Base-by-base conservation (phyloP, 2,329 filamentous ascomycete species). In the Knoxdaviesia proteae region DNA sequence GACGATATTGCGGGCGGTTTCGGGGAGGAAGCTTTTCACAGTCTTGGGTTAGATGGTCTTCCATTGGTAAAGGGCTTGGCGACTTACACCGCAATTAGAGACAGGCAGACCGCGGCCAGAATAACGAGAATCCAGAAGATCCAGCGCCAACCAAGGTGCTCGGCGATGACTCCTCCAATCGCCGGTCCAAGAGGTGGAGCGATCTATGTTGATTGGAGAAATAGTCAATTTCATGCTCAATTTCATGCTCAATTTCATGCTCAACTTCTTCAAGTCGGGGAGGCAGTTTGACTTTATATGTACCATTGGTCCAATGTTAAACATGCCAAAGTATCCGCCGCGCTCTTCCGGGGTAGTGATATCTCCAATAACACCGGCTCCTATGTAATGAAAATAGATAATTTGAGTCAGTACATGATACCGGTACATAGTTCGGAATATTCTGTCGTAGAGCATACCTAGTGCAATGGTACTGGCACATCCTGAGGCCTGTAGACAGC, bases 51-150 rank as follows among this genome's bases (percentile, higher is more conserved):
- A 20, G 20, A 20, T 20, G 20, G 20, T 20, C 2, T 20, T 20
- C 20, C 2, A 20, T 20, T 20, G 20, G 20, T 20, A 20, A 20
- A 20, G 20, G 20, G 20, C 20, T 20, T 20, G 20, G 20, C 20
- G 20, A 20, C 20, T 20, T 20, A 64, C 44, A 53, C 36, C 3
- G 58, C 42, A 34, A 62, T 56, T 3, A 58, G 51, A 2, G 57
- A 34, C 32, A 61, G 49, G 42, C 57, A 61, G 2, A 51, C 51
- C 0, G 56, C 61, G 0, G 60, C 54, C 41, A 65, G 56, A 20
- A 71, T 68, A 32, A 62, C 54, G 5, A 73, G 55, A 45, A 70
- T 67, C 65, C 67, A 71, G 47, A 72, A 73, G 6, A 71, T 61
- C 2, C 59, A 57, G 36, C 60, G 54, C 67, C 68, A 72, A 0